Percentiles rank a stretch among this genome's conserved stretches.
phyloP scores from a whole-genome alignment of 768 basidiomycete species.

The Pisolithus albus region DNA sequence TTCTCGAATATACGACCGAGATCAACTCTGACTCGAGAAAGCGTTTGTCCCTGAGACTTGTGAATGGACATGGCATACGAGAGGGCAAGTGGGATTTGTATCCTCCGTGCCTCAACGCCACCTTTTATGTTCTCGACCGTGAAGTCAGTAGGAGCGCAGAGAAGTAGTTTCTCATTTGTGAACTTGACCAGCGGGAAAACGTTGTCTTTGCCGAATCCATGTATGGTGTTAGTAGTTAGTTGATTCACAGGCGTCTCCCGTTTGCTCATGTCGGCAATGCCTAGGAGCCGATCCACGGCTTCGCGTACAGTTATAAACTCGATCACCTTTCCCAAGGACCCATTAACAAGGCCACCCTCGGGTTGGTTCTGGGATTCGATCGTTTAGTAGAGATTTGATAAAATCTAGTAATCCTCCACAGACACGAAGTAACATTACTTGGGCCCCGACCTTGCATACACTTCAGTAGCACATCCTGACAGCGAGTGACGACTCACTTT shows the following conservation, averaged over 20 bases:
- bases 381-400: neutral
- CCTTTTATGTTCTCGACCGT: constrained; percentile 29
- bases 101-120: constrained; percentile 27
- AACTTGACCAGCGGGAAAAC: constrained; percentile 33
- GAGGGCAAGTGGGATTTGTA: constrained; percentile 74
- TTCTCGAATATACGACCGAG: constrained; percentile 88
- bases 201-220: constrained; percentile 11
- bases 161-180: constrained; percentile 20
- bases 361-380: constrained; percentile 23
- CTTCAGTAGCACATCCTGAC: neutral
- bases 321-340: constrained; percentile 75
- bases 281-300: constrained; percentile 20
- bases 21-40: constrained; percentile 91
- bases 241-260: constrained; percentile 1
- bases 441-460: constrained; percentile 46
- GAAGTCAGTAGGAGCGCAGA: constrained; percentile 31
- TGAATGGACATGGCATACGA: constrained; percentile 99
- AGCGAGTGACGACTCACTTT: constrained; percentile 31
- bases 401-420: neutral
- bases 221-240: constrained; percentile 5
- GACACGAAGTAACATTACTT: constrained; percentile 64
- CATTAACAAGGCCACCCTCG: constrained; percentile 59
- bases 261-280: constrained; percentile 23
- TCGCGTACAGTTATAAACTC: constrained; percentile 27
- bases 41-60: constrained; percentile 95